Percentiles rank a stretch among this genome's conserved stretches.
phyloP scores from a whole-genome alignment of 257 asterid species.

The Knoxia roxburghii region DNA sequence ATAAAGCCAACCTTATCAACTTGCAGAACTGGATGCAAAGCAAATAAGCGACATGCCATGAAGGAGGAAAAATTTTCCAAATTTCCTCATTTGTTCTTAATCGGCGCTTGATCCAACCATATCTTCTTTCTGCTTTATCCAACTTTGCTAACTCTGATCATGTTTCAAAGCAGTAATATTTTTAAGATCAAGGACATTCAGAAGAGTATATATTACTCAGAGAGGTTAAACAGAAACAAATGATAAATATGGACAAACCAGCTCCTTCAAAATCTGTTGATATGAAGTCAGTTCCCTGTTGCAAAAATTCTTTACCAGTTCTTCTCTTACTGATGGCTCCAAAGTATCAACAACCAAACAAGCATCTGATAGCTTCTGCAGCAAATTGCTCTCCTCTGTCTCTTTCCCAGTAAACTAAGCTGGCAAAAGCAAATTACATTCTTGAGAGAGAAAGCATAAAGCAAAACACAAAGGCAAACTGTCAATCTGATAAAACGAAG shows the following conservation, averaged over 20 bases:
- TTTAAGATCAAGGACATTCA: conserved; percentile 20
- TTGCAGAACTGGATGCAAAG: conserved; percentile 98
- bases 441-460: not conserved
- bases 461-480: conserved; percentile 9
- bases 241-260: conserved; percentile 42
- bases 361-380: conserved; percentile 92
- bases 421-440: conserved; percentile 26
- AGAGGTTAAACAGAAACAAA: not conserved
- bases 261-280: conserved; percentile 98
- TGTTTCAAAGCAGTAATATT: conserved; percentile 20
- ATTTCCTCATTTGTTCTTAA: conserved; percentile 91
- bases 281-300: conserved; percentile 91
- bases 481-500: not conserved
- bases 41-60: conserved; percentile 91
- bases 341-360: conserved; percentile 97
- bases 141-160: conserved; percentile 76
- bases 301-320: conserved; percentile 84
- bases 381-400: conserved; percentile 75
- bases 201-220: conserved; percentile 15
- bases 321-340: conserved; percentile 99
- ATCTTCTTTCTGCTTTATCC: conserved; percentile 92
- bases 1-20: conserved; percentile 70
- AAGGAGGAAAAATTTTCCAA: conserved; percentile 87
- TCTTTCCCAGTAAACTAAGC: conserved; percentile 98
- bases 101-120: conserved; percentile 96